Conservation (phyloP, 495 filamentous ascomycete species). For the Talaromyces borbonicus region DNA sequence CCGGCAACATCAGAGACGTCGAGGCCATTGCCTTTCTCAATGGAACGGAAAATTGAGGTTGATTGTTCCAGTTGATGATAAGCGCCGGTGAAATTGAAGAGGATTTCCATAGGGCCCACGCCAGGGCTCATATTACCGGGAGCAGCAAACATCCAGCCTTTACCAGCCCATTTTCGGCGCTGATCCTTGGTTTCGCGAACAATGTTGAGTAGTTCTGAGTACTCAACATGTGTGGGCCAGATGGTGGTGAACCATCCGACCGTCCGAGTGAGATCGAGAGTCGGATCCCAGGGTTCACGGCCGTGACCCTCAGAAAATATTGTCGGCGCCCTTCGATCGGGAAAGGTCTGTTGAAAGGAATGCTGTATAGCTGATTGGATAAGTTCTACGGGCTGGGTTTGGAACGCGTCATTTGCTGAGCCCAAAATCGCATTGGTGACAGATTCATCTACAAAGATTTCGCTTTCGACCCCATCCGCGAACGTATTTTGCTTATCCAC, state of each 20-base stretch:
- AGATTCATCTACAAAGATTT: background rate
- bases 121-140: too few species aligned
- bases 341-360: background rate
- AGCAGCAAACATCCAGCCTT: too few species aligned
- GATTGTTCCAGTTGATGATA: slow-evolving; percentile 31
- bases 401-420: background rate
- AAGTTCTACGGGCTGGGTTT: background rate
- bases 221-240: too few species aligned
- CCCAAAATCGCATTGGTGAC: background rate
- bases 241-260: background rate
- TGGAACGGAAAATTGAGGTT: slow-evolving; percentile 48
- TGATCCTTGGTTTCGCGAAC: too few species aligned
- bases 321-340: background rate
- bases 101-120: slow-evolving; percentile 19
- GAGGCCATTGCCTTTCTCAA: too few species aligned
- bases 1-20: background rate
- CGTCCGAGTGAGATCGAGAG: background rate
- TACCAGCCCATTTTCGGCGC: too few species aligned
- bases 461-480: background rate
- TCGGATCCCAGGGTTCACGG: background rate
- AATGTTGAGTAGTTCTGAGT: too few species aligned
- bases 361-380: background rate
- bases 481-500: background rate
- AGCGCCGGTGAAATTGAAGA: background rate
- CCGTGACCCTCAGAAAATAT: background rate